phyloP scores from a whole-genome alignment of 2,329 filamentous ascomycete genomes.

The Malbranchea zuffiana region DNA sequence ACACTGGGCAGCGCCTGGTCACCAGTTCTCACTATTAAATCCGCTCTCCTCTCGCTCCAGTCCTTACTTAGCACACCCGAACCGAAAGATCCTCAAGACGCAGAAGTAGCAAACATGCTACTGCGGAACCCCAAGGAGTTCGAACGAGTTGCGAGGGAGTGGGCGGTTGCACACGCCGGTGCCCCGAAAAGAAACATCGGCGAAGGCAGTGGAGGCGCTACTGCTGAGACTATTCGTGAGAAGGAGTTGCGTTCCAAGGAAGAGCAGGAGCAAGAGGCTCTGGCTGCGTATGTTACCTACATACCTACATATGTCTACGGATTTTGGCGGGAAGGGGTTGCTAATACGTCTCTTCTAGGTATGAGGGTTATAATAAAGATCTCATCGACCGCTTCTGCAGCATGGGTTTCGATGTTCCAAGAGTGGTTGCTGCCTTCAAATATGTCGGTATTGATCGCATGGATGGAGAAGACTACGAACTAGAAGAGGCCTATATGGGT shows the following conservation, averaged over 20 bases:
- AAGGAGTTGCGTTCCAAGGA: conserved; percentile 46
- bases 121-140: conserved; percentile 69
- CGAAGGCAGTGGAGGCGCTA: conserved; percentile 44
- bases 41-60: conserved; percentile 82
- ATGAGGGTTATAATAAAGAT: conserved; percentile 75
- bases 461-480: conserved; percentile 65
- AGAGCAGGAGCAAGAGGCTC: conserved; percentile 45
- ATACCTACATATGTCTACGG: neutral
- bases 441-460: conserved; percentile 71
- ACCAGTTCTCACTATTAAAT: conserved; percentile 92
- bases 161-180: conserved; percentile 73
- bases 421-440: conserved; percentile 75
- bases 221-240: conserved; percentile 43
- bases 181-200: conserved; percentile 52
- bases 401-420: conserved; percentile 85
- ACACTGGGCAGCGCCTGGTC: conserved; percentile 86
- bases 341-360: conserved; percentile 44
- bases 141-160: conserved; percentile 71
- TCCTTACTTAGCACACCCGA: conserved; percentile 88
- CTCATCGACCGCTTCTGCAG: conserved; percentile 72
- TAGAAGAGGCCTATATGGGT: conserved; percentile 84
- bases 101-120: conserved; percentile 86
- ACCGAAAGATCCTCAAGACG: conserved; percentile 92
- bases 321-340: conserved; percentile 9
- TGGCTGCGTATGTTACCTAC: conserved; percentile 40